phyloP scores from a whole-genome alignment of 2,329 filamentous ascomycete species.

The Claviceps africana region DNA sequence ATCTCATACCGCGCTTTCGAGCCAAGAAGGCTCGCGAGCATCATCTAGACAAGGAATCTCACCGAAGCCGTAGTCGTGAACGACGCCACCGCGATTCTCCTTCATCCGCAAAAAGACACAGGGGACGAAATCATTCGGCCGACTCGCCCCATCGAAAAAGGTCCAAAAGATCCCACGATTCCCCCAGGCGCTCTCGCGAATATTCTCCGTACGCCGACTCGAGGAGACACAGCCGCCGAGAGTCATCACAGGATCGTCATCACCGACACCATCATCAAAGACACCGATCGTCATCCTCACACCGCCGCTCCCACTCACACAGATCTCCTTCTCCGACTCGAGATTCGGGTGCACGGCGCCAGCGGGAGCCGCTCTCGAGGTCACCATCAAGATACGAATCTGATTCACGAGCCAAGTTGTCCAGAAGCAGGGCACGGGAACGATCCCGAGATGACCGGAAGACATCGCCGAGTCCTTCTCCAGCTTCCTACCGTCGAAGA shows the following conservation, averaged over 20 bases:
- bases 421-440: background rate
- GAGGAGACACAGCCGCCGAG: conserved; percentile 17
- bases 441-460: conserved; percentile 5
- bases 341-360: conserved; percentile 10
- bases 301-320: conserved; percentile 15
- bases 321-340: conserved; percentile 14
- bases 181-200: conserved; percentile 25
- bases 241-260: conserved; percentile 19
- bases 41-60: conserved; percentile 18
- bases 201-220: conserved; percentile 23
- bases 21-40: conserved; percentile 17
- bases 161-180: conserved; percentile 21
- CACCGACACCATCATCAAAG: conserved; percentile 8
- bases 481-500: conserved; percentile 2
- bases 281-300: conserved; percentile 13
- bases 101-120: conserved; percentile 26
- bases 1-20: conserved; percentile 25
- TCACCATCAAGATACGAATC: conserved; percentile 11
- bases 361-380: conserved; percentile 12
- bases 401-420: background rate
- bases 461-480: conserved; percentile 6
- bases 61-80: conserved; percentile 22
- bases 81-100: conserved; percentile 21
- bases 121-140: conserved; percentile 28
- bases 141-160: conserved; percentile 25